These are phyloP conservation scores for Cercospora janseana DNA, from an alignment of 2,329 filamentous ascomycete genomes.

Conservation along the genomic window DNA sequence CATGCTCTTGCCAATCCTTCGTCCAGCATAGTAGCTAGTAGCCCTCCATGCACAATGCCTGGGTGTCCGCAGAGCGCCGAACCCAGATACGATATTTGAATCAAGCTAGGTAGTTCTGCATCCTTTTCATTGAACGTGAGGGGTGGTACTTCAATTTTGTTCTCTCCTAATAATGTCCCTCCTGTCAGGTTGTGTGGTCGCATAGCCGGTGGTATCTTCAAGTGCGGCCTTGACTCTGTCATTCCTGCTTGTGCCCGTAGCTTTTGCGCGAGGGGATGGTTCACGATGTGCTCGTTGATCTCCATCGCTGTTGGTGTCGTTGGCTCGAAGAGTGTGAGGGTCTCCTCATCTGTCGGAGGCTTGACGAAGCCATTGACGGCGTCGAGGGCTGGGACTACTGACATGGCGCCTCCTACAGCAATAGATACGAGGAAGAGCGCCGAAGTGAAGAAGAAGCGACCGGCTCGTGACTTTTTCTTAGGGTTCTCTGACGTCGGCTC, in stretches of 20 bases:
- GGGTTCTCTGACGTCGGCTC: slow-evolving; percentile 1
- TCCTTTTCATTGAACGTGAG: slow-evolving; percentile 66
- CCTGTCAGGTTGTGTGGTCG: slow-evolving; percentile 76
- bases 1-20: slow-evolving; percentile 86
- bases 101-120: slow-evolving; percentile 56
- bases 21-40: slow-evolving; percentile 89
- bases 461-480: slow-evolving; percentile 3
- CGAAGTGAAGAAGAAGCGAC: slow-evolving; percentile 40
- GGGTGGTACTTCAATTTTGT: slow-evolving; percentile 77
- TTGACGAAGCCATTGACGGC: slow-evolving; percentile 51
- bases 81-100: slow-evolving; percentile 75
- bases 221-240: slow-evolving; percentile 76
- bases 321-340: slow-evolving; percentile 63
- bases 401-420: slow-evolving; percentile 57
- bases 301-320: slow-evolving; percentile 51
- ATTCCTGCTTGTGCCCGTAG: slow-evolving; percentile 67
- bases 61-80: slow-evolving; percentile 82
- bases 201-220: slow-evolving; percentile 74
- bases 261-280: slow-evolving; percentile 68
- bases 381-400: slow-evolving; percentile 53
- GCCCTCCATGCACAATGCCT: slow-evolving; percentile 83
- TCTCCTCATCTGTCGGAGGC: slow-evolving; percentile 69
- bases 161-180: slow-evolving; percentile 71
- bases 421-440: slow-evolving; percentile 51
- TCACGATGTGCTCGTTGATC: slow-evolving; percentile 71